Conservation (phyloP, 495 filamentous ascomycete species). For the Lasiosphaeriaceae sp. region DNA sequence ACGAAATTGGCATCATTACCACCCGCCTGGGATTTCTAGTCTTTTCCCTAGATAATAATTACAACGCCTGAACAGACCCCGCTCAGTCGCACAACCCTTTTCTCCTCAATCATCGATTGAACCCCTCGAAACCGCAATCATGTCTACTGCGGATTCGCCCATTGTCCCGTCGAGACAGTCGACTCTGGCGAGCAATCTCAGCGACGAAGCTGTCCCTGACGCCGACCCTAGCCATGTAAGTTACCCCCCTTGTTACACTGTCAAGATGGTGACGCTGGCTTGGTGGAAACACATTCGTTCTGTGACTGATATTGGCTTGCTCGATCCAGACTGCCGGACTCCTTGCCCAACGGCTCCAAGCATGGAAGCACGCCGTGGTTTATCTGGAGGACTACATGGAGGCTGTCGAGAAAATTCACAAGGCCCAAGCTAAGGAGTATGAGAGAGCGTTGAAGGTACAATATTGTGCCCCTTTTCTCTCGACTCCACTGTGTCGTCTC, state of each 20-base stretch:
- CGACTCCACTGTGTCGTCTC: not conserved
- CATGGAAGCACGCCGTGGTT: conserved; percentile 91
- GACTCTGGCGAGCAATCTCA: conserved; percentile 48
- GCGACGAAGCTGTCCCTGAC: conserved; percentile 64
- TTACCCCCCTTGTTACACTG: conserved; percentile 3
- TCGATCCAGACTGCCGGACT: conserved; percentile 61
- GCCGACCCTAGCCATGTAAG: conserved; percentile 73
- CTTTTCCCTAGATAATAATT: too few species aligned
- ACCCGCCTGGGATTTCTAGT: too few species aligned
- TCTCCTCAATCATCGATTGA: not conserved
- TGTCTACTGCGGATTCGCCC: conserved; percentile 7
- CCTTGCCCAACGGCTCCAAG: conserved; percentile 77
- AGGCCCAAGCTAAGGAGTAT: conserved; percentile 85
- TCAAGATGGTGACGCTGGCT: too few species aligned
- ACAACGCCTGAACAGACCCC: not conserved
- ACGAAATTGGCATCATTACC: too few species aligned
- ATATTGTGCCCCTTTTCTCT: not conserved
- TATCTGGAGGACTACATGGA: conserved; percentile 87
- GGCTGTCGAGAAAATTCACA: conserved; percentile 78
- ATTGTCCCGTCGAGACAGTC: conserved; percentile 53
- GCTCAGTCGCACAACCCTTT: not conserved
- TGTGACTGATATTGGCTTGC: not conserved
- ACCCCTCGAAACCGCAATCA: not conserved
- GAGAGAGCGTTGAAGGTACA: conserved; percentile 88
- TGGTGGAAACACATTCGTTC: not conserved